These are phyloP conservation scores for Deuterostichococcus epilithicus DNA, from an alignment of 139 green algal genomes.

Conservation along the genomic window DNA sequence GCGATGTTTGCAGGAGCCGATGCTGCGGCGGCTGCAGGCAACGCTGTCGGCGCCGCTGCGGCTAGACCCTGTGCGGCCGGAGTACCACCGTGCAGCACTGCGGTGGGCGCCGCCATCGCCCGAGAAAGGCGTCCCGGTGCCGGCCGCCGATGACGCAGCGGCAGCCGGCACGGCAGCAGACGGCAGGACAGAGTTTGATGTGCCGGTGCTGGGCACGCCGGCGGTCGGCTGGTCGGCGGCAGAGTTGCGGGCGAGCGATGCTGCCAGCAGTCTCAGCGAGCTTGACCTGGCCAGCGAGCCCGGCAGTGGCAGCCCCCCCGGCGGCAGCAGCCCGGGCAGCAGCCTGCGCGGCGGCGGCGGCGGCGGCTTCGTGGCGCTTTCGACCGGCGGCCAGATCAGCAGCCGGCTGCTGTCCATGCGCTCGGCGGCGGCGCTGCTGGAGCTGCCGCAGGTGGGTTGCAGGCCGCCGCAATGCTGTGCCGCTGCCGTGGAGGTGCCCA, in stretches of 20 bases:
- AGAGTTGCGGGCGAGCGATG: not conserved
- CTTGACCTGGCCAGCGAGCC: too few relatives aligned
- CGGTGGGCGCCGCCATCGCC: conserved; percentile 33
- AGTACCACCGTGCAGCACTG: conserved; percentile 88
- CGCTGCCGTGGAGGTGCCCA: not conserved
- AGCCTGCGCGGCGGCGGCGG: not conserved
- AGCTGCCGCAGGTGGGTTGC: conserved; percentile 52
- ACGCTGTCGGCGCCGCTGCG: conserved; percentile 45
- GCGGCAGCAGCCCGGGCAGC: not conserved
- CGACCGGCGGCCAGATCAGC: conserved; percentile 93
- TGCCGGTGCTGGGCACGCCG: not conserved
- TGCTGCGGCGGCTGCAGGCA: conserved; percentile 64
- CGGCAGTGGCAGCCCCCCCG: too few relatives aligned
- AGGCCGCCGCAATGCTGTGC: not conserved
- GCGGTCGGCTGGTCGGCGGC: not conserved
- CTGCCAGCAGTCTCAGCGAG: too few relatives aligned
- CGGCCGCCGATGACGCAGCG: not conserved
- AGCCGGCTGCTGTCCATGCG: conserved; percentile 80
- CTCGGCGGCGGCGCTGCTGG: conserved; percentile 66
- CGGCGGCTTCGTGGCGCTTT: conserved; percentile 55
- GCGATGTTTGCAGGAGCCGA: conserved; percentile 41
- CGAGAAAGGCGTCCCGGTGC: not conserved
- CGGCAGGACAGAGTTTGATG: not conserved
- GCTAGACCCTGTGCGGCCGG: conserved; percentile 88
- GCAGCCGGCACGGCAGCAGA: not conserved